Evolutionary conservation across 1,284 basidiomycete genomes (phyloP).

Genomic region (Microbotryomycetes sp.): DNA sequence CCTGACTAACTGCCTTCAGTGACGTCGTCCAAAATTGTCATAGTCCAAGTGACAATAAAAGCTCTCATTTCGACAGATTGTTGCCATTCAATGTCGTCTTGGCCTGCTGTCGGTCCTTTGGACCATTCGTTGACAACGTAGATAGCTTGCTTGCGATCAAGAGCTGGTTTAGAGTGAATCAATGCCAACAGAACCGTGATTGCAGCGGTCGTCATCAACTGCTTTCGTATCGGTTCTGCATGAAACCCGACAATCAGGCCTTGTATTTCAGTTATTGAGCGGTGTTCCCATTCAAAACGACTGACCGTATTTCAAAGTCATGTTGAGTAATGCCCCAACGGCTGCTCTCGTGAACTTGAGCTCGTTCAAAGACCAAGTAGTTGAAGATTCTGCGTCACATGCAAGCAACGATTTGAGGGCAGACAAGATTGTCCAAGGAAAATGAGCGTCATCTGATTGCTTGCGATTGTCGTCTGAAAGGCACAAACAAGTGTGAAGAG

Average conservation of each 20-base stretch:
- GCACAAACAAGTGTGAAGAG: neutral
- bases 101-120: slow-evolving; percentile 38
- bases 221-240: slow-evolving; percentile 61
- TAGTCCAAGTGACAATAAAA: slow-evolving; percentile 18
- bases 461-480: slow-evolving; percentile 14
- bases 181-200: slow-evolving; percentile 61
- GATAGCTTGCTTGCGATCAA: slow-evolving; percentile 50
- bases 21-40: slow-evolving; percentile 29
- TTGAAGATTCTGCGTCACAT: neutral
- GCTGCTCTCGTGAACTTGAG: slow-evolving; percentile 68
- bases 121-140: slow-evolving; percentile 64
- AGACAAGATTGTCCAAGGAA: neutral
- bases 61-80: slow-evolving; percentile 57
- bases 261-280: too few species aligned
- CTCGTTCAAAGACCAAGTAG: slow-evolving; percentile 5
- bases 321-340: slow-evolving; percentile 71
- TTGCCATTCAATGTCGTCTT: slow-evolving; percentile 55
- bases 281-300: too few species aligned
- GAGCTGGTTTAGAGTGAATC: slow-evolving; percentile 13
- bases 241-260: too few species aligned
- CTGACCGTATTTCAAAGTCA: slow-evolving; percentile 67
- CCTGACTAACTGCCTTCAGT: slow-evolving; percentile 12
- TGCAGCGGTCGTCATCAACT: slow-evolving; percentile 59
- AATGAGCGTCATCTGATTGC: neutral
- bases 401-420: neutral